Percentiles rank a stretch among this genome's conserved stretches.
These are phyloP conservation scores for Meyerozyma athensensis DNA, from an alignment of 1,139 yeast species.

Conservation along the genomic window DNA sequence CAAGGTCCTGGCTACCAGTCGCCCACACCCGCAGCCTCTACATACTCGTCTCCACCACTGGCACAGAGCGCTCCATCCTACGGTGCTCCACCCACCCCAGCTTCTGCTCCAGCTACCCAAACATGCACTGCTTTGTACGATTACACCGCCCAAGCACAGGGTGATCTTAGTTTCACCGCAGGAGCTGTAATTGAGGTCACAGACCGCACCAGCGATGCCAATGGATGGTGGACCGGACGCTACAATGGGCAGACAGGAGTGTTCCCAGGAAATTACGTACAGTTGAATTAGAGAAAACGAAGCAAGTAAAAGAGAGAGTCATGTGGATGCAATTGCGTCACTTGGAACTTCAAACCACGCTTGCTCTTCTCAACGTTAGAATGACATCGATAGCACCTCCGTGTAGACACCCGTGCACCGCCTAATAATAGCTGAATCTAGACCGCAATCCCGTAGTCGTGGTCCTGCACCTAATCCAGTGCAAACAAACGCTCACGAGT, in stretches of 20 bases:
- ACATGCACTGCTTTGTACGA: conserved; percentile 76
- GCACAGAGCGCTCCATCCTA: conserved; percentile 10
- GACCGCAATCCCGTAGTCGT: neutral
- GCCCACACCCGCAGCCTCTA: conserved; percentile 1
- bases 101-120: conserved; percentile 33
- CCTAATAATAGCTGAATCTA: conserved; percentile 1
- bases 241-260: conserved; percentile 83
- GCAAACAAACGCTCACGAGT: conserved; percentile 2
- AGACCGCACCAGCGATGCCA: conserved; percentile 74
- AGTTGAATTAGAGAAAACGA: conserved; percentile 36
- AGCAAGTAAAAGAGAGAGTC: neutral
- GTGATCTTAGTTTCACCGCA: conserved; percentile 82
- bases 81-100: conserved; percentile 21
- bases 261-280: conserved; percentile 95
- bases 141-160: conserved; percentile 80
- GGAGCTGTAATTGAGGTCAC: conserved; percentile 83
- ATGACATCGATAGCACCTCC: no score
- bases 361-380: no score
- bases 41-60: conserved; percentile 3
- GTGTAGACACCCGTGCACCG: neutral
- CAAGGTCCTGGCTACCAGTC: conserved; percentile 2
- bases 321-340: no score
- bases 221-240: conserved; percentile 99
- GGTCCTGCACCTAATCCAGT: neutral
- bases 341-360: no score